These are phyloP conservation scores for Spinellus fusiger DNA, from an alignment of 192 early-diverging fungal genomes.

Conservation along the genomic window DNA sequence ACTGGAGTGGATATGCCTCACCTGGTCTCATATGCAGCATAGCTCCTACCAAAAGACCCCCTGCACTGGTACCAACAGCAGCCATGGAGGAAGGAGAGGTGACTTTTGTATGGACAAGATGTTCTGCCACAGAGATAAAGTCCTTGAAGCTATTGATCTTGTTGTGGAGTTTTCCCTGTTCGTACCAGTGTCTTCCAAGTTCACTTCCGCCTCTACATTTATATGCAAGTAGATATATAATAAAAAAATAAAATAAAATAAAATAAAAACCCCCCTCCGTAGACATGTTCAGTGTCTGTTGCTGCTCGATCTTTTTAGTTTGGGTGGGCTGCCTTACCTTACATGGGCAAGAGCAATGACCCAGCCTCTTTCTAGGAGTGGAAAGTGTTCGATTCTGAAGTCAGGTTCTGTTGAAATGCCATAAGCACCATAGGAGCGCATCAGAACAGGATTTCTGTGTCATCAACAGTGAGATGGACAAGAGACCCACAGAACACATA, in stretches of 20 bases:
- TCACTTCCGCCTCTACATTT: constrained; percentile 66
- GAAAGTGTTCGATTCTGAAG: constrained; percentile 69
- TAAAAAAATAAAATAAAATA: neutral
- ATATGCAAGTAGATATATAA: neutral
- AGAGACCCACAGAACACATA: neutral
- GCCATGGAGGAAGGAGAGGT: constrained; percentile 50
- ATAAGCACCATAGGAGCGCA: constrained; percentile 81
- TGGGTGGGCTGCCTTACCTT: constrained; percentile 14
- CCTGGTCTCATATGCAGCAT: constrained; percentile 28
- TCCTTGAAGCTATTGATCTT: constrained; percentile 73
- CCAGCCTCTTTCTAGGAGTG: constrained; percentile 76
- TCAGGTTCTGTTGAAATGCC: constrained; percentile 70
- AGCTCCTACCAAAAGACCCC: constrained; percentile 69
- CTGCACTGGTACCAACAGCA: constrained; percentile 69
- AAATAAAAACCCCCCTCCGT: neutral
- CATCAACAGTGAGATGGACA: neutral
- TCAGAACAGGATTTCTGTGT: constrained; percentile 47
- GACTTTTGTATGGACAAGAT: constrained; percentile 53
- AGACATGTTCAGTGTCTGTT: neutral
- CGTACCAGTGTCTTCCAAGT: constrained; percentile 73
- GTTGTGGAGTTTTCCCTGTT: constrained; percentile 60
- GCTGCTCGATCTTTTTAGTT: neutral
- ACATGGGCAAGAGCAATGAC: constrained; percentile 79
- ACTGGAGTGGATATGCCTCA: neutral
- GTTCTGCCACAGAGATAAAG: constrained; percentile 60